phyloP scores from a whole-genome alignment of 2,329 filamentous ascomycete species.

The Penicillium sp. region DNA sequence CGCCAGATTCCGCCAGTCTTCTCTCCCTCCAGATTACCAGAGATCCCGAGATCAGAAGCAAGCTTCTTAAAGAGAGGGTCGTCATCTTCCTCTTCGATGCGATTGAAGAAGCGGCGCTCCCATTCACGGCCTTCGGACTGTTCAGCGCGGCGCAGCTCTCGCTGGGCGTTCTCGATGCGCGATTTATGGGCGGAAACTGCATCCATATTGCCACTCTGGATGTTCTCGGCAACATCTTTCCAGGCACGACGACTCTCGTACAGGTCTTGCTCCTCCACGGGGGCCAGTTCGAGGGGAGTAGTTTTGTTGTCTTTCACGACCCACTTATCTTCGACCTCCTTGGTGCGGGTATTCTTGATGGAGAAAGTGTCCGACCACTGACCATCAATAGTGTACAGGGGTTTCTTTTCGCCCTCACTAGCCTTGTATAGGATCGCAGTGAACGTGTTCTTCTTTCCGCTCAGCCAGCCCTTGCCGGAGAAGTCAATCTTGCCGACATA shows the following conservation, averaged over 20 bases:
- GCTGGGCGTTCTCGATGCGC: conserved; percentile 88
- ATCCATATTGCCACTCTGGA: conserved; percentile 83
- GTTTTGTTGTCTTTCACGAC: conserved; percentile 62
- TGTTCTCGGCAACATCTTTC: conserved; percentile 80
- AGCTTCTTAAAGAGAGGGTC: conserved; percentile 46
- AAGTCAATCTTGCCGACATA: conserved; percentile 92
- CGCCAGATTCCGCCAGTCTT: conserved; percentile 74
- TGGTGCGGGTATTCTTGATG: conserved; percentile 69
- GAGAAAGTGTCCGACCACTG: conserved; percentile 87
- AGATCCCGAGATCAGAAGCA: conserved; percentile 36
- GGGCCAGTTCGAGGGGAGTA: conserved; percentile 71
- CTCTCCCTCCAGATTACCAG: conserved; percentile 53
- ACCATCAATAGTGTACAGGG: conserved; percentile 79
- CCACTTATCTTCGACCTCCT: conserved; percentile 60
- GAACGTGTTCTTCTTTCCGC: conserved; percentile 93
- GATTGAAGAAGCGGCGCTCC: conserved; percentile 81
- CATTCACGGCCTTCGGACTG: conserved; percentile 74
- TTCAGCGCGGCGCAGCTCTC: conserved; percentile 74
- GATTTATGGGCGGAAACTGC: conserved; percentile 76
- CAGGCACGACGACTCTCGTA: conserved; percentile 88
- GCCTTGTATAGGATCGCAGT: conserved; percentile 73
- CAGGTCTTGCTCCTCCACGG: conserved; percentile 78
- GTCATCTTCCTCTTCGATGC: conserved; percentile 39
- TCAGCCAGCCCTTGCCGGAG: conserved; percentile 90
- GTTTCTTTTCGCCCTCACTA: conserved; percentile 67